phyloP scores from a whole-genome alignment of 495 filamentous ascomycete genomes.

The Talaromyces borbonicus region DNA sequence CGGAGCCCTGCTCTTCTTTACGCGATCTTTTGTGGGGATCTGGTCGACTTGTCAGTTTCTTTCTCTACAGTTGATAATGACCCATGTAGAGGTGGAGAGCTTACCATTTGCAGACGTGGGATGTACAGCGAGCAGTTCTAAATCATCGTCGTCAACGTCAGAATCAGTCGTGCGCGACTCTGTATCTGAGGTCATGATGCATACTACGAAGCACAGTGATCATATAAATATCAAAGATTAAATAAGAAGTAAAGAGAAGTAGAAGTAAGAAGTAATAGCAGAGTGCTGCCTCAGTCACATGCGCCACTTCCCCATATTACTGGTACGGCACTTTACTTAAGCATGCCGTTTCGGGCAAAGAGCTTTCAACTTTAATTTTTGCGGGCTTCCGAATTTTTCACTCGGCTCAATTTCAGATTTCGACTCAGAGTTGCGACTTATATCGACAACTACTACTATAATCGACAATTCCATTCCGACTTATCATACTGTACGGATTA shows the following conservation, averaged over 20 bases:
- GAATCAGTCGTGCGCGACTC: background rate
- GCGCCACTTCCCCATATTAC: too few relatives aligned
- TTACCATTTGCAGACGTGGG: background rate
- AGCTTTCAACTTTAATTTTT: conserved; percentile 6
- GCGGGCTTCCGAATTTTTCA: background rate
- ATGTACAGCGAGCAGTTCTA: conserved; percentile 18
- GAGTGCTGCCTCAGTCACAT: too few relatives aligned
- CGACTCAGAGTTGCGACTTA: too few relatives aligned
- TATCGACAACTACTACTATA: too few relatives aligned
- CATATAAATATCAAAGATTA: too few relatives aligned
- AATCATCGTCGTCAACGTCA: conserved; percentile 26
- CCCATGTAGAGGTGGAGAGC: too few relatives aligned
- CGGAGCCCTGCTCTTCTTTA: background rate
- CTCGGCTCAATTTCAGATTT: background rate
- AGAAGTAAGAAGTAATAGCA: too few relatives aligned
- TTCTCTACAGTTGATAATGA: background rate
- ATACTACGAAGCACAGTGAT: background rate
- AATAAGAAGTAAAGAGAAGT: too few relatives aligned
- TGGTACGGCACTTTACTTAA: too few relatives aligned
- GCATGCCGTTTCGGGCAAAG: conserved; percentile 1
- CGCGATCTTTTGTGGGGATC: conserved; percentile 3
- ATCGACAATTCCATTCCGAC: too few relatives aligned
- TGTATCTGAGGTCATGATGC: background rate
- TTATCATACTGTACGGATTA: too few relatives aligned
- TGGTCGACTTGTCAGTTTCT: background rate